phyloP scores from a whole-genome alignment of 495 filamentous ascomycete species.

The Aspergillus carlsbadensis region DNA sequence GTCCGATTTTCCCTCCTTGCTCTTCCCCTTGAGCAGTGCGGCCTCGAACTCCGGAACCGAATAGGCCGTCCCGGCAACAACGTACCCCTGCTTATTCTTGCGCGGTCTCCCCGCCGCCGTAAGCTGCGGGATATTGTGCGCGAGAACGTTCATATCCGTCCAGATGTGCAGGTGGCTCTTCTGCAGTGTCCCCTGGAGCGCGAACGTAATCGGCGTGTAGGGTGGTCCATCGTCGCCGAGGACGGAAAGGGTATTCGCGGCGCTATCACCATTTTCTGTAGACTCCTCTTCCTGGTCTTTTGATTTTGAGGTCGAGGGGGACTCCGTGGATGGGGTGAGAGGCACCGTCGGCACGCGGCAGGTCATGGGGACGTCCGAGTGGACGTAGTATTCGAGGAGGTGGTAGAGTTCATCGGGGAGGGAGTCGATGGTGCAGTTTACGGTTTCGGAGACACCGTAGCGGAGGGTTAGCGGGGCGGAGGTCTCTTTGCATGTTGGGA shows the following conservation, averaged over 20 bases:
- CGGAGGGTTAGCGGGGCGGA: conserved; percentile 73
- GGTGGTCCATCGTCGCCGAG: conserved; percentile 40
- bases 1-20: conserved; percentile 32
- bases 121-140: conserved; percentile 63
- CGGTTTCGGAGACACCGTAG: conserved; percentile 74
- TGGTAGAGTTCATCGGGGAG: conserved; percentile 91
- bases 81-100: conserved; percentile 47
- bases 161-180: conserved; percentile 86
- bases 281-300: conserved; percentile 8
- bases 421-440: conserved; percentile 88
- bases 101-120: conserved; percentile 20
- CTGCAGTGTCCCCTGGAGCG: conserved; percentile 85
- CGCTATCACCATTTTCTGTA: neutral
- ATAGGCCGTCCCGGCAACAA: conserved; percentile 85
- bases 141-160: conserved; percentile 81
- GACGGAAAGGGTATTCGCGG: conserved; percentile 26
- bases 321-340: conserved; percentile 20
- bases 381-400: conserved; percentile 97
- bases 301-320: neutral
- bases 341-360: conserved; percentile 80
- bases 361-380: conserved; percentile 89
- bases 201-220: conserved; percentile 73
- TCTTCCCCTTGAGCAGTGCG: conserved; percentile 8
- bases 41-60: conserved; percentile 68
- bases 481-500: conserved; percentile 90